These are phyloP conservation scores for Hibiscus mutabilis DNA, from an alignment of 345 rosid genomes.

Conservation along the genomic window DNA sequence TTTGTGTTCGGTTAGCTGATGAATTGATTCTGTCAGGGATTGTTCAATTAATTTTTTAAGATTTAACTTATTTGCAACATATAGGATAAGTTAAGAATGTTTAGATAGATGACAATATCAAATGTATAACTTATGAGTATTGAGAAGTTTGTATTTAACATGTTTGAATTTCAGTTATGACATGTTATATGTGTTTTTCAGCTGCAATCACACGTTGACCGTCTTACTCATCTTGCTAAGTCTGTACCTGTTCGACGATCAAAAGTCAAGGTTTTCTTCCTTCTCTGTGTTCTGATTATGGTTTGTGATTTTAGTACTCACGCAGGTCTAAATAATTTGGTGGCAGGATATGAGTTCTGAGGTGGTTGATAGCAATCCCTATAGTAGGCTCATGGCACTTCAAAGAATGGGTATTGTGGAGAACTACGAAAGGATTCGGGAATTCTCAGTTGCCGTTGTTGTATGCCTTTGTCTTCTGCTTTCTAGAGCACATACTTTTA, in stretches of 20 bases:
- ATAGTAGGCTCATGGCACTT: conserved; percentile 98
- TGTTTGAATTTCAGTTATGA: not conserved
- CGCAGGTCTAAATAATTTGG: conserved; percentile 2
- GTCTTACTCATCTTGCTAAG: conserved; percentile 44
- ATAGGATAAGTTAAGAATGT: not conserved
- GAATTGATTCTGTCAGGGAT: not conserved
- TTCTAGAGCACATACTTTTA: not conserved
- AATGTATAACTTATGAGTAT: not conserved
- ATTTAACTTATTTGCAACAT: not conserved
- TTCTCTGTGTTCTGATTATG: not conserved
- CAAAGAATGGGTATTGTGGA: conserved; percentile 97
- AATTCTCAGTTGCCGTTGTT: conserved; percentile 90
- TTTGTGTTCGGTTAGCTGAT: not conserved
- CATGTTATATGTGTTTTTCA: not conserved
- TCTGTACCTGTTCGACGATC: conserved; percentile 16
- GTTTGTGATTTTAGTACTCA: not conserved
- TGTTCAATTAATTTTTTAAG: not conserved
- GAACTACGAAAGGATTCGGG: conserved; percentile 79
- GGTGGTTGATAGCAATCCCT: conserved; percentile 96
- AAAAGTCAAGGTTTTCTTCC: conserved; percentile 3
- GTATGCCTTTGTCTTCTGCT: conserved; percentile 51
- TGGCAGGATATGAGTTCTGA: conserved; percentile 92
- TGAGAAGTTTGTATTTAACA: not conserved
- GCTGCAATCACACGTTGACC: conserved; percentile 29
- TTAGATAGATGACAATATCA: no score